Evolutionary conservation across 2,329 filamentous ascomycete genomes (phyloP).

Genomic region (Beauveria caledonica): DNA sequence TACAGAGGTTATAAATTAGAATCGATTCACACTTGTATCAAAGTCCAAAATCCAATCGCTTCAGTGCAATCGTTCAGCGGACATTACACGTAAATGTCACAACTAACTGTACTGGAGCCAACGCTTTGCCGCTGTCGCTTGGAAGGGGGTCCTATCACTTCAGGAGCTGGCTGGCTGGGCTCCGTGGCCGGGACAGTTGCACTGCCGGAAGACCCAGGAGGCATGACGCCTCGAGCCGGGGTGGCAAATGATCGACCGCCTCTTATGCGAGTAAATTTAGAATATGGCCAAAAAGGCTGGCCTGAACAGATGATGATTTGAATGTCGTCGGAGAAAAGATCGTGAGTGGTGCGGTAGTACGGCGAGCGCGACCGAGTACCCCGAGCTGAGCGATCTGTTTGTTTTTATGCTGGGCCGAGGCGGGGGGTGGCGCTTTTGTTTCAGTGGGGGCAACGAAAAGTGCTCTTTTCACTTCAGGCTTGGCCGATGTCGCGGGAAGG

Average conservation of each 20-base stretch:
- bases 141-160: not conserved
- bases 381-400: conserved; percentile 1
- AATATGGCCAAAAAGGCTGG: not conserved
- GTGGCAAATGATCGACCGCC: not conserved
- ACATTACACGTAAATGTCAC: no score
- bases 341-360: conserved; percentile 3
- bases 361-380: conserved; percentile 5
- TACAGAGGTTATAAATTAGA: not conserved
- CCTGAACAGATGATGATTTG: not conserved
- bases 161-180: not conserved
- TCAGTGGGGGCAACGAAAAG: not conserved
- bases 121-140: conserved; percentile 1
- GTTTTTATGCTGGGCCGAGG: not conserved
- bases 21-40: not conserved
- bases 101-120: not conserved
- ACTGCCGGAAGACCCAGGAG: not conserved
- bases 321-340: not conserved
- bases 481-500: not conserved
- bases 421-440: not conserved
- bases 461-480: not conserved
- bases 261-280: not conserved
- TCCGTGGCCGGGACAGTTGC: not conserved
- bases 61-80: not conserved
- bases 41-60: not conserved
- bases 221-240: not conserved